A percentile compares a stretch with the other conserved stretches of the same genome.
Evolutionary conservation across 2,329 filamentous ascomycete species (phyloP).

Genomic region (Beauveria sp.): DNA sequence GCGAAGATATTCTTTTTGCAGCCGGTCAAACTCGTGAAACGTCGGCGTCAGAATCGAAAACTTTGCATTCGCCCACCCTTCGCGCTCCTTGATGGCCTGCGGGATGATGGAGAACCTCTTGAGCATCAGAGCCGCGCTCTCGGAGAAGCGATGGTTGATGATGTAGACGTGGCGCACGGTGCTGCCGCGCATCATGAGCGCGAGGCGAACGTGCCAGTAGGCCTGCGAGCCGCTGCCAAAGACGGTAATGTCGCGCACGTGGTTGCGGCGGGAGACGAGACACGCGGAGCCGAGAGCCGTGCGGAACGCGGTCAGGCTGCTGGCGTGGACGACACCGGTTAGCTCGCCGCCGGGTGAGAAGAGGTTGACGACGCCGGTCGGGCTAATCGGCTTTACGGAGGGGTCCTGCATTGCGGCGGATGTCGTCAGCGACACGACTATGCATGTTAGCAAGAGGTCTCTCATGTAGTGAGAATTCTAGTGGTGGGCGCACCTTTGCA

Average conservation of each 20-base stretch:
- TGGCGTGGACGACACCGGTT: slow-evolving; percentile 63
- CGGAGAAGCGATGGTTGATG: slow-evolving; percentile 66
- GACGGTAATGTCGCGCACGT: slow-evolving; percentile 68
- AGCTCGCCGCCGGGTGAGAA: slow-evolving; percentile 56
- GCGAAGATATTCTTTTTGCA: slow-evolving; percentile 64
- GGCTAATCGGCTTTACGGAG: slow-evolving; percentile 31
- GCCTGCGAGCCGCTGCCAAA: slow-evolving; percentile 88
- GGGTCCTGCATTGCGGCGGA: slow-evolving; percentile 23
- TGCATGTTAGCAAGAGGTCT: neutral
- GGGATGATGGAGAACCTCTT: slow-evolving; percentile 40
- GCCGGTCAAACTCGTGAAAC: slow-evolving; percentile 59
- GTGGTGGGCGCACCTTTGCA: slow-evolving; percentile 49
- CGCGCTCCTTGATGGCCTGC: slow-evolving; percentile 36
- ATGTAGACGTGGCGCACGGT: slow-evolving; percentile 77
- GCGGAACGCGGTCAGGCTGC: slow-evolving; percentile 70
- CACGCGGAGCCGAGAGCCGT: slow-evolving; percentile 67
- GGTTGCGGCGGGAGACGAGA: slow-evolving; percentile 55
- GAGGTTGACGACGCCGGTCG: slow-evolving; percentile 63
- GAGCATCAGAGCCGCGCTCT: slow-evolving; percentile 45
- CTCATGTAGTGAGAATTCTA: neutral
- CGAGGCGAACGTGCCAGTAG: slow-evolving; percentile 87
- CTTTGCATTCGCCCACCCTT: slow-evolving; percentile 59
- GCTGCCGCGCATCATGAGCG: slow-evolving; percentile 61
- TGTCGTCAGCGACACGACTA: slow-evolving; percentile 57
- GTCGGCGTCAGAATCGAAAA: slow-evolving; percentile 62